Conservation (phyloP, 495 filamentous ascomycete species). For the Aspergillus sclerotioniger region DNA sequence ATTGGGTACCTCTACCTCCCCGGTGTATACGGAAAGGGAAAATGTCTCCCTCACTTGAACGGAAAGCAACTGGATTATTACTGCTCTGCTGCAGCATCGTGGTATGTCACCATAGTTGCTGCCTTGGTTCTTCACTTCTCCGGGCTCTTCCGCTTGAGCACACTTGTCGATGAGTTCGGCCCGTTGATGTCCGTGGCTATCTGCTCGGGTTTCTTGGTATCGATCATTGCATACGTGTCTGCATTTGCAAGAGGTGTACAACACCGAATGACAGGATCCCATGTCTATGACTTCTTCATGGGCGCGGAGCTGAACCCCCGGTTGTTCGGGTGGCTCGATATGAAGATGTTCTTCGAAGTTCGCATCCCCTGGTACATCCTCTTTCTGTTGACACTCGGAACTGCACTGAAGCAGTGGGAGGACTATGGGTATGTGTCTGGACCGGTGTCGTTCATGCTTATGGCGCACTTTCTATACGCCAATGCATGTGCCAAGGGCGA, state of each 20-base stretch:
- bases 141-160: constrained; percentile 79
- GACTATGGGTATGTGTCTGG: constrained; percentile 82
- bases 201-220: constrained; percentile 74
- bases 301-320: constrained; percentile 94
- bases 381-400: constrained; percentile 70
- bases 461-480: constrained; percentile 91
- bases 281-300: constrained; percentile 98
- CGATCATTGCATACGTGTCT: constrained; percentile 75
- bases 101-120: constrained; percentile 75
- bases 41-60: constrained; percentile 72
- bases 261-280: constrained; percentile 90
- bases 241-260: constrained; percentile 72
- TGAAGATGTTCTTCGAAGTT: constrained; percentile 99
- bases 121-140: constrained; percentile 66
- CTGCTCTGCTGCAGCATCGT: constrained; percentile 77
- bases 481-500: constrained; percentile 95
- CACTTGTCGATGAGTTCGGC: constrained; percentile 85
- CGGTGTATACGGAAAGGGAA: constrained; percentile 74
- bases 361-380: constrained; percentile 94
- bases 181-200: constrained; percentile 84
- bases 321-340: constrained; percentile 82
- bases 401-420: constrained; percentile 83
- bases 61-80: constrained; percentile 81
- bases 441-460: constrained; percentile 76
- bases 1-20: constrained; percentile 75